These are phyloP conservation scores for Boletus vinaceobasis DNA, from an alignment of 768 basidiomycete genomes.

Conservation along the genomic window DNA sequence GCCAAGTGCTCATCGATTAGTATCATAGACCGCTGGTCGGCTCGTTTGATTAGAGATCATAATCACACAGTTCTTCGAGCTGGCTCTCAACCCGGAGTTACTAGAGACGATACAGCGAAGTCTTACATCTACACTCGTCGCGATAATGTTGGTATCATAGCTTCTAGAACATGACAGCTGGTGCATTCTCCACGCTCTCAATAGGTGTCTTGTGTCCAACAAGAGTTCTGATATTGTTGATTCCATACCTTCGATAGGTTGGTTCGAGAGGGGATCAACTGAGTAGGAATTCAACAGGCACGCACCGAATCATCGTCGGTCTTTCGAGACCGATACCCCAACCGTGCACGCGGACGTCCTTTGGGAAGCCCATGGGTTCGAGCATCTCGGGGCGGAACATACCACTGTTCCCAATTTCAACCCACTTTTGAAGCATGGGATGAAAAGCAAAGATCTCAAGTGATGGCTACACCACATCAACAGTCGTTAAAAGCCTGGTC, in stretches of 20 bases:
- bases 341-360: conserved; percentile 93
- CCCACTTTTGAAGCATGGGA: conserved; percentile 89
- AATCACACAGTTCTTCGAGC: not conserved
- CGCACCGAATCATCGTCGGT: conserved; percentile 97
- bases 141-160: conserved; percentile 5
- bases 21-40: conserved; percentile 6
- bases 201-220: conserved; percentile 97
- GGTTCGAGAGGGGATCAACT: conserved; percentile 1
- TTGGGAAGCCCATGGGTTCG: conserved; percentile 97
- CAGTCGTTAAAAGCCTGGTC: not conserved
- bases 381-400: conserved; percentile 99
- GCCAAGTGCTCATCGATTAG: not conserved
- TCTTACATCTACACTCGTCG: not conserved
- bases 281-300: not conserved
- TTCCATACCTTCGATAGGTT: conserved; percentile 68
- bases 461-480: conserved; percentile 59
- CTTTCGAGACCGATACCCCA: conserved; percentile 95
- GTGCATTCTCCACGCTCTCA: conserved; percentile 82
- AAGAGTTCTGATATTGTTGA: conserved; percentile 94
- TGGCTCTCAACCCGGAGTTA: not conserved
- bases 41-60: not conserved
- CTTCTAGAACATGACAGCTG: conserved; percentile 84
- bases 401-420: conserved; percentile 97
- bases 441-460: conserved; percentile 99
- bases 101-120: not conserved